Percentiles rank a stretch among this genome's conserved stretches.
phyloP scores from a whole-genome alignment of 2,329 filamentous ascomycete species.

The Microdochium trichocladiopsis region DNA sequence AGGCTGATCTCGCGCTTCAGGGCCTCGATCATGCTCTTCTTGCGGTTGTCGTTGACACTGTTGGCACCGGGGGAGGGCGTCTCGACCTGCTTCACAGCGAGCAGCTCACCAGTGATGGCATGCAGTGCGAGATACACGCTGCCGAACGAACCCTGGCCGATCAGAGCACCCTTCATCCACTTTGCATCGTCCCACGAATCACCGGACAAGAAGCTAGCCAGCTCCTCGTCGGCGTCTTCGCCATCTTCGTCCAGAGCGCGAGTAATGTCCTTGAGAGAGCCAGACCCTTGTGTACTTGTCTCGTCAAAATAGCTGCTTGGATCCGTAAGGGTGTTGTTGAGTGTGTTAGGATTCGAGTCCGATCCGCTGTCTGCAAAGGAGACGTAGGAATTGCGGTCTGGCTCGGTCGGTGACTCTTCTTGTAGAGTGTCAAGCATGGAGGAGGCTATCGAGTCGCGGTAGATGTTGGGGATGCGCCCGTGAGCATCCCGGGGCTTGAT shows the following conservation, averaged over 20 bases:
- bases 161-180: slow-evolving; percentile 98
- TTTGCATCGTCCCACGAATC: slow-evolving; percentile 96
- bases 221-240: slow-evolving; percentile 83
- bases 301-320: slow-evolving; percentile 82
- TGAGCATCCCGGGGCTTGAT: slow-evolving; percentile 35
- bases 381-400: slow-evolving; percentile 93
- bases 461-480: slow-evolving; percentile 49
- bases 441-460: slow-evolving; percentile 82
- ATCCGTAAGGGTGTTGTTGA: slow-evolving; percentile 62
- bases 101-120: slow-evolving; percentile 90
- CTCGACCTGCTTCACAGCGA: slow-evolving; percentile 98
- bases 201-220: slow-evolving; percentile 82
- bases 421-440: slow-evolving; percentile 85
- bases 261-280: slow-evolving; percentile 76
- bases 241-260: slow-evolving; percentile 84
- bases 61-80: slow-evolving; percentile 71
- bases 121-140: slow-evolving; percentile 93
- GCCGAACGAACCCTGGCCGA: slow-evolving; percentile 94
- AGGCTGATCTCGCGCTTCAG: slow-evolving; percentile 95
- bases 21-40: slow-evolving; percentile 97
- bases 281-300: slow-evolving; percentile 61
- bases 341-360: slow-evolving; percentile 61
- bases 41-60: slow-evolving; percentile 78
- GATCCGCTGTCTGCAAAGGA: slow-evolving; percentile 72
- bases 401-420: slow-evolving; percentile 81